These are phyloP conservation scores for Nelumbo lutea DNA, from an alignment of 164 flowering plant genomes.

Conservation along the genomic window DNA sequence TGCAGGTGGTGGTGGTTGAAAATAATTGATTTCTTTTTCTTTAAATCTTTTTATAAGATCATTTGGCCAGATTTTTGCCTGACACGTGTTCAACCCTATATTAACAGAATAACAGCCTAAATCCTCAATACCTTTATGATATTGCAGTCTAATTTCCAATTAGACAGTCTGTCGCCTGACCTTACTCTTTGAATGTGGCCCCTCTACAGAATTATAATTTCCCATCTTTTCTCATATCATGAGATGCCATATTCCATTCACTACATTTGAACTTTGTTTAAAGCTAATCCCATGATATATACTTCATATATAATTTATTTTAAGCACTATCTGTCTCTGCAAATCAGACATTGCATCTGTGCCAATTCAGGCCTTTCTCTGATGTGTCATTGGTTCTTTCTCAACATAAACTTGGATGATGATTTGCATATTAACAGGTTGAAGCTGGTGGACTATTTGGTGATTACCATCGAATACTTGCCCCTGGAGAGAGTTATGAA, in stretches of 20 bases:
- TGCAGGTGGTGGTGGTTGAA: background rate
- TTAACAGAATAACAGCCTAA: no score
- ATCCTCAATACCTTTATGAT: no score
- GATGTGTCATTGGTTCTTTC: background rate
- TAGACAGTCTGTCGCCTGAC: no score
- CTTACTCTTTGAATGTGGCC: no score
- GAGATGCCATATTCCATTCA: no score
- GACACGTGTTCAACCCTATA: no score
- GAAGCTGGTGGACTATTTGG: conserved; percentile 55
- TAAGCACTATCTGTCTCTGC: background rate
- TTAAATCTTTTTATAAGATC: background rate
- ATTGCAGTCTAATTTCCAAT: no score
- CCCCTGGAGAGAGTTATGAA: conserved; percentile 62
- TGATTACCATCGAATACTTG: conserved; percentile 73
- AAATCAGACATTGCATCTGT: background rate
- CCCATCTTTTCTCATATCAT: no score
- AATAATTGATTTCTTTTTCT: background rate
- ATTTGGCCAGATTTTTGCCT: background rate
- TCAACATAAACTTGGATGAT: background rate
- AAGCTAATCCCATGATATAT: no score
- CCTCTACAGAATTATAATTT: no score
- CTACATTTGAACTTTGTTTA: no score
- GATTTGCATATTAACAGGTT: conserved; percentile 39
- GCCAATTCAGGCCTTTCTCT: background rate
- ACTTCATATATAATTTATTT: no score